Evolutionary conservation across 139 green algal species (phyloP).

Genomic region (Chlorella sp.): DNA sequence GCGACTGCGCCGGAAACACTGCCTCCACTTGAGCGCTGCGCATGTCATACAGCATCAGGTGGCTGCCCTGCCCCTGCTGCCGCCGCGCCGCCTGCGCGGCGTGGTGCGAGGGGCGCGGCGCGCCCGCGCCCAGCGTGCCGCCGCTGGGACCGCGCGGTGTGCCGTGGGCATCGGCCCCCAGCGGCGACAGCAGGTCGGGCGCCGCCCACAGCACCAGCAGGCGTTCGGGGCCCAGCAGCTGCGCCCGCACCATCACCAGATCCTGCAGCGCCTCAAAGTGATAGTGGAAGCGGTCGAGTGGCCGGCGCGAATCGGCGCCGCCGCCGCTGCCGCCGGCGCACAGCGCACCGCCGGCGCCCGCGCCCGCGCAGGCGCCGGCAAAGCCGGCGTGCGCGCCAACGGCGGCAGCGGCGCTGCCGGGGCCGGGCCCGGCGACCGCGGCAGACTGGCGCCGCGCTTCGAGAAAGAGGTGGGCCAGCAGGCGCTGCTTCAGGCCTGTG

Average conservation of each 20-base stretch:
- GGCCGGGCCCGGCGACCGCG: neutral
- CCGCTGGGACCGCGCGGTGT: no score
- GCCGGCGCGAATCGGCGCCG: conserved; percentile 12
- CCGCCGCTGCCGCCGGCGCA: neutral
- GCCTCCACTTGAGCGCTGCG: conserved; percentile 4
- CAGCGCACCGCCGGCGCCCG: neutral
- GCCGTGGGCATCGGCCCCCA: no score
- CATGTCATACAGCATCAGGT: conserved; percentile 31
- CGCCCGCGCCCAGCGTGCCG: no score
- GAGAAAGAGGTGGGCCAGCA: conserved; percentile 30
- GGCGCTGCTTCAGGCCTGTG: conserved; percentile 34
- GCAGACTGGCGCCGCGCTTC: conserved; percentile 14
- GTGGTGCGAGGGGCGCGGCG: no score
- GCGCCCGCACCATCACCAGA: conserved; percentile 25
- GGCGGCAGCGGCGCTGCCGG: neutral
- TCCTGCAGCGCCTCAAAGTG: conserved; percentile 22
- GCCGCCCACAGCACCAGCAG: conserved; percentile 15
- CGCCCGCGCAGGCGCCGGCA: neutral
- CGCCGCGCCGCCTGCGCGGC: no score
- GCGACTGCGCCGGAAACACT: conserved; percentile 14
- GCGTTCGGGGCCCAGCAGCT: conserved; percentile 19
- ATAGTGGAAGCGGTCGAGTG: conserved; percentile 26
- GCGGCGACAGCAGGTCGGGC: conserved; percentile 17
- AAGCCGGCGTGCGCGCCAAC: neutral
- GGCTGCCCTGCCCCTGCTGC: conserved; percentile 5